Percentiles rank a stretch among this genome's conserved stretches.
Conservation (phyloP, 2,329 filamentous ascomycete genomes). For the Oidium heveae region DNA sequence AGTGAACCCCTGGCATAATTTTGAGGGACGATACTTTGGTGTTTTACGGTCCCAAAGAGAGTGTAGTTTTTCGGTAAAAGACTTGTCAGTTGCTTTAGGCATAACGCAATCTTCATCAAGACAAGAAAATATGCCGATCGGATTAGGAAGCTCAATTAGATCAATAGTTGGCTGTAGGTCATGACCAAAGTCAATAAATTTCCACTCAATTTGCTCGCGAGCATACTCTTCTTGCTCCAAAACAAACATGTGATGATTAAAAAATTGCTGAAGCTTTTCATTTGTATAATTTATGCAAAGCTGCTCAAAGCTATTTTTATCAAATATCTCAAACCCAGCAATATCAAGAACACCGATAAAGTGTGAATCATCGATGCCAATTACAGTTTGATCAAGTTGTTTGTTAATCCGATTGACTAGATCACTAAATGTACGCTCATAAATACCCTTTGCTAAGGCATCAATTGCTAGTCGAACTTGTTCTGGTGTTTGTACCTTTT, state of each 20-base stretch:
- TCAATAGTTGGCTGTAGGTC: conserved; percentile 96
- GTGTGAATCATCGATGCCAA: conserved; percentile 64
- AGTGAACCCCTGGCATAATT: conserved; percentile 76
- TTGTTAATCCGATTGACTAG: conserved; percentile 78
- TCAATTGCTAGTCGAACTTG: conserved; percentile 79
- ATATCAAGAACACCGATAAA: conserved; percentile 98
- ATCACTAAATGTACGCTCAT: conserved; percentile 85
- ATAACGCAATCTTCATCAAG: conserved; percentile 95
- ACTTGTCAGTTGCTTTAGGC: conserved; percentile 93
- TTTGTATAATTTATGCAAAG: conserved; percentile 99
- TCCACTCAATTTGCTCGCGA: conserved; percentile 94
- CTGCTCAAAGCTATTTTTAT: conserved; percentile 95
- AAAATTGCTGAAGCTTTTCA: conserved; percentile 96
- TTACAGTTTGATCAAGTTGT: conserved; percentile 67
- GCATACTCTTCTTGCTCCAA: conserved; percentile 96
- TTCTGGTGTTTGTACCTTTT: conserved; percentile 92
- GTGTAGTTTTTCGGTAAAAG: conserved; percentile 95
- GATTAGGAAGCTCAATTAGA: conserved; percentile 83
- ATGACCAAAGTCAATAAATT: conserved; percentile 96
- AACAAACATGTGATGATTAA: conserved; percentile 99
- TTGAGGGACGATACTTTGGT: conserved; percentile 69
- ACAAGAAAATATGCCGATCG: conserved; percentile 96
- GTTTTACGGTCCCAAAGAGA: conserved; percentile 92
- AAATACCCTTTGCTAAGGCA: conserved; percentile 87
- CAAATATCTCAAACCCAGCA: conserved; percentile 96